Evolutionary conservation across 1,139 yeast genomes (phyloP).

Genomic region (Yamadazyma aaseri): DNA sequence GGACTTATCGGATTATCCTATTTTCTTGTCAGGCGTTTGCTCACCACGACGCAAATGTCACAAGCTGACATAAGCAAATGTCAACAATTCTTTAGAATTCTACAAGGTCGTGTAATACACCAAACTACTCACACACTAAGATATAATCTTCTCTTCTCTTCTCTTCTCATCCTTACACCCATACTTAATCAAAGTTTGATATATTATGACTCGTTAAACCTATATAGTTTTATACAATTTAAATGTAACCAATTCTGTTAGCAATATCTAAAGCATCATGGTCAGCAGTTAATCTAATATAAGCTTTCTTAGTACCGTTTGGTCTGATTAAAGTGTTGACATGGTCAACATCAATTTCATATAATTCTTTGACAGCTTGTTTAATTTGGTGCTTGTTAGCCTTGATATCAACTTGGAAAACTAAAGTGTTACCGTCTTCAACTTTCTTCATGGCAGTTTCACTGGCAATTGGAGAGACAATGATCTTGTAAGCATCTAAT

Average conservation of each 20-base stretch:
- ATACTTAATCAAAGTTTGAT: slow-evolving; percentile 5
- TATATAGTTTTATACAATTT: slow-evolving; percentile 25
- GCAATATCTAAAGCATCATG: slow-evolving; percentile 99
- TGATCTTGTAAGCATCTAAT: slow-evolving; percentile 93
- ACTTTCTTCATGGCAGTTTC: slow-evolving; percentile 99
- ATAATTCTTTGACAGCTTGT: slow-evolving; percentile 96
- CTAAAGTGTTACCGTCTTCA: slow-evolving; percentile 99
- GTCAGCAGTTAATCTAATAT: slow-evolving; percentile 98
- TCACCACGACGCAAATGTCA: no score
- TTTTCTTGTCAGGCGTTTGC: no score
- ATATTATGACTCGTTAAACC: slow-evolving; percentile 16
- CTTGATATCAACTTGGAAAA: slow-evolving; percentile 95
- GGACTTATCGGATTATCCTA: no score
- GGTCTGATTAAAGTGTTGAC: slow-evolving; percentile 98
- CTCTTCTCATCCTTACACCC: no score
- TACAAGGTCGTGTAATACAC: no score
- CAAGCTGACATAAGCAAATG: no score
- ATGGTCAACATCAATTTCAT: slow-evolving; percentile 91
- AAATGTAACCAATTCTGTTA: slow-evolving; percentile 98
- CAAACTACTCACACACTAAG: no score
- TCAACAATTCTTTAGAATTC: no score
- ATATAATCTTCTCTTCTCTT: no score
- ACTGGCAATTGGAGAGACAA: slow-evolving; percentile 93
- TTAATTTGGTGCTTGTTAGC: slow-evolving; percentile 98
- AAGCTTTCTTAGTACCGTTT: slow-evolving; percentile 99